Evolutionary conservation across 1,284 basidiomycete genomes (phyloP).

Genomic region (Boletus smithii): DNA sequence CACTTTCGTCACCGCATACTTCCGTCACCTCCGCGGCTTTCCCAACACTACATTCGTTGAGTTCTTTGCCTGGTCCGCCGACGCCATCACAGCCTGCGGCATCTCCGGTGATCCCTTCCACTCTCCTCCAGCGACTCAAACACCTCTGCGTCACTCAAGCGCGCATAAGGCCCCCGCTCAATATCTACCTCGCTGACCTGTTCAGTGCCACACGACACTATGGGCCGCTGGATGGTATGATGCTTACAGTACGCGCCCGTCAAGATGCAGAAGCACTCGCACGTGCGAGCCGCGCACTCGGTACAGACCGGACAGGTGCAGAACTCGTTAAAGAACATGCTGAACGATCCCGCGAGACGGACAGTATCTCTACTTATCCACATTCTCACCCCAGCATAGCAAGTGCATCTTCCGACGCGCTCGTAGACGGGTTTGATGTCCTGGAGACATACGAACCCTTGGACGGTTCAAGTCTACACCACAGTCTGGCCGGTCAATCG

Average conservation of each 20-base stretch:
- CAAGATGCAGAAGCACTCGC: slow-evolving; percentile 60
- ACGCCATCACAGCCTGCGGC: slow-evolving; percentile 18
- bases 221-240: slow-evolving; percentile 61
- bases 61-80: slow-evolving; percentile 16
- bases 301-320: slow-evolving; percentile 51
- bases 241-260: slow-evolving; percentile 58
- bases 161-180: slow-evolving; percentile 47
- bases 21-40: slow-evolving; percentile 27
- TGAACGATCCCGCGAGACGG: slow-evolving; percentile 21
- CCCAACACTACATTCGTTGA: slow-evolving; percentile 15
- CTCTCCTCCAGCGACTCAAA: slow-evolving; percentile 37
- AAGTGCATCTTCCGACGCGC: slow-evolving; percentile 26
- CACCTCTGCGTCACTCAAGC: slow-evolving; percentile 38
- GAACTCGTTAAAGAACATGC: slow-evolving; percentile 41
- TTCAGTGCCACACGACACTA: slow-evolving; percentile 72
- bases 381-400: slow-evolving; percentile 18
- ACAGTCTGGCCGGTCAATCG: slow-evolving; percentile 1
- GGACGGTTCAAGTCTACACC: slow-evolving; percentile 6
- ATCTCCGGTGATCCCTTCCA: slow-evolving; percentile 35
- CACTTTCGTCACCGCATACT: slow-evolving; percentile 25
- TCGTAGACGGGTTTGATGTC: slow-evolving; percentile 19
- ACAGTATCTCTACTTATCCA: slow-evolving; percentile 20
- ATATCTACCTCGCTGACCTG: slow-evolving; percentile 66
- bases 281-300: slow-evolving; percentile 61
- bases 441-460: slow-evolving; percentile 10